Conservation (phyloP, 2,329 filamentous ascomycete genomes). For the Sphaerostilbella broomeana region DNA sequence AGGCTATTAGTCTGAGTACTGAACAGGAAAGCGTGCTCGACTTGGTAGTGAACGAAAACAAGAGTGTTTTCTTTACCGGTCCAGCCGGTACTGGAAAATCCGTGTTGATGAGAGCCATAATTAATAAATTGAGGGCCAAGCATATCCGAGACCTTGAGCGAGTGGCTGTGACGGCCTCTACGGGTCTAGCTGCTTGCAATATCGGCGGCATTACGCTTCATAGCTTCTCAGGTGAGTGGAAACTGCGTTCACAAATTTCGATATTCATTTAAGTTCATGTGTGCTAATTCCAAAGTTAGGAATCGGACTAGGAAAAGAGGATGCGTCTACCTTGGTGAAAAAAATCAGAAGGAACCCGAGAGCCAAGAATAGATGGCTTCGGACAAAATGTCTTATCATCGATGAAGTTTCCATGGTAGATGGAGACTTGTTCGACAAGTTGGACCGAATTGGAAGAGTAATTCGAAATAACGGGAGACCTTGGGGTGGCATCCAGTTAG, state of each 20-base stretch:
- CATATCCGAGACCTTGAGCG: slow-evolving; percentile 70
- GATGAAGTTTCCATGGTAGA: slow-evolving; percentile 99
- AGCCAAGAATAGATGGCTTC: slow-evolving; percentile 80
- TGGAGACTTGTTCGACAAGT: slow-evolving; percentile 91
- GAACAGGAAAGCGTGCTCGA: slow-evolving; percentile 82
- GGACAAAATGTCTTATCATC: slow-evolving; percentile 79
- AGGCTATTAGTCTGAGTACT: slow-evolving; percentile 65
- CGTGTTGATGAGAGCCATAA: slow-evolving; percentile 88
- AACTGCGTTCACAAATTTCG: not conserved
- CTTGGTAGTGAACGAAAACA: slow-evolving; percentile 69
- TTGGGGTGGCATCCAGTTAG: slow-evolving; percentile 91
- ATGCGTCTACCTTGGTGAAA: slow-evolving; percentile 70
- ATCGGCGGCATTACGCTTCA: slow-evolving; percentile 93
- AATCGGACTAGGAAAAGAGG: slow-evolving; percentile 90
- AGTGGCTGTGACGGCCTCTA: slow-evolving; percentile 90
- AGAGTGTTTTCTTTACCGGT: slow-evolving; percentile 96
- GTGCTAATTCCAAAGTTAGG: slow-evolving; percentile 18
- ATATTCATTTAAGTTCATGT: not conserved
- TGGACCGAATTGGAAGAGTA: slow-evolving; percentile 77
- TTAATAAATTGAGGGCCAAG: slow-evolving; percentile 70
- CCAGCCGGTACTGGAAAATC: slow-evolving; percentile 97
- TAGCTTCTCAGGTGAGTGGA: slow-evolving; percentile 70
- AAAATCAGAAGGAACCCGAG: slow-evolving; percentile 88
- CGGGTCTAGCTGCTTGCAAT: slow-evolving; percentile 91
- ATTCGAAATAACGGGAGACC: slow-evolving; percentile 86